phyloP scores from a whole-genome alignment of 768 basidiomycete species.

The Chalciporus piperatus region DNA sequence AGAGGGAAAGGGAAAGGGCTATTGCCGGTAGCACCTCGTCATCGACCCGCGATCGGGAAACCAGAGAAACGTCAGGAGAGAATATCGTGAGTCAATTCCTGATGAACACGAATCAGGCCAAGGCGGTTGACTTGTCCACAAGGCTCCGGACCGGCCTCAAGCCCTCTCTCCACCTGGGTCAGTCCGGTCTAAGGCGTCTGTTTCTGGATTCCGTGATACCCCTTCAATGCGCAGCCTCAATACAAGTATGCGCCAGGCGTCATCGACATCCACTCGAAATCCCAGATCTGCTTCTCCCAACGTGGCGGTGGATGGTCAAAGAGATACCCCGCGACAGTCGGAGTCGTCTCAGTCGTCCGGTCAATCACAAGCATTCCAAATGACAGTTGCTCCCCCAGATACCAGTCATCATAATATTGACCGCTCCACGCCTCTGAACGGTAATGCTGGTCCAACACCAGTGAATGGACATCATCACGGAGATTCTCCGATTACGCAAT shows the following conservation, averaged over 20 bases:
- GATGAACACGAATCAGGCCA: background rate
- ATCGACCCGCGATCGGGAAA: constrained; percentile 25
- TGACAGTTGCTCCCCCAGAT: constrained; percentile 44
- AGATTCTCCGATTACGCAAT: constrained; percentile 8
- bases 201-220: constrained; percentile 21
- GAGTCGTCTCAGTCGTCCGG: constrained; percentile 19
- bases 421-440: constrained; percentile 9
- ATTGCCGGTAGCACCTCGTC: constrained; percentile 24
- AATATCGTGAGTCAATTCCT: constrained; percentile 38
- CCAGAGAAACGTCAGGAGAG: constrained; percentile 33
- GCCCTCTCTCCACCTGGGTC: constrained; percentile 9
- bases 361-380: constrained; percentile 37
- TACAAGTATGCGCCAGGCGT: constrained; percentile 7
- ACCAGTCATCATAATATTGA: background rate
- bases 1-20: constrained; percentile 61
- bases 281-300: constrained; percentile 14
- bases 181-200: constrained; percentile 22
- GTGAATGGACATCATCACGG: background rate
- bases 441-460: background rate
- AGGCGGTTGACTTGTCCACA: background rate
- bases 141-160: constrained; percentile 12
- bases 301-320: constrained; percentile 20
- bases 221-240: constrained; percentile 24
- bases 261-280: constrained; percentile 1
- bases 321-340: constrained; percentile 9